Evolutionary conservation across 768 basidiomycete species (phyloP).

Genomic region (Boletus edulis): DNA sequence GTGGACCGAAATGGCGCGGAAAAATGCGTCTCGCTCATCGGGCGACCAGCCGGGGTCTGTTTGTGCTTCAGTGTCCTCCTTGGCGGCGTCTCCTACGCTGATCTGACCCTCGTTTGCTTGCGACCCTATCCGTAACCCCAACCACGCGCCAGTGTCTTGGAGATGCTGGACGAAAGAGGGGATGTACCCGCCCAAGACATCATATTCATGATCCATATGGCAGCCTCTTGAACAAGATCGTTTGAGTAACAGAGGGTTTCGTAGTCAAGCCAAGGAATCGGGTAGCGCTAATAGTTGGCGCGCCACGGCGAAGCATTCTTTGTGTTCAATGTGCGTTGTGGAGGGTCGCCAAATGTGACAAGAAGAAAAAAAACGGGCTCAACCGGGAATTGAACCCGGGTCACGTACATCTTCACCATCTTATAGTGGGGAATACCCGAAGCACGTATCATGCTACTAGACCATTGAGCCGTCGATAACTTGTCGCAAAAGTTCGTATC

Average conservation of each 20-base stretch:
- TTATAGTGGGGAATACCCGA: conserved; percentile 21
- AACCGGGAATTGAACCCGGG: conserved; percentile 37
- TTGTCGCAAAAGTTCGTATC: neutral
- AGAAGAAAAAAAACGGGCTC: conserved; percentile 14
- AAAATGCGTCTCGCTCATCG: conserved; percentile 69
- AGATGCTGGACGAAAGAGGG: conserved; percentile 27
- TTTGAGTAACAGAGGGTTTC: neutral
- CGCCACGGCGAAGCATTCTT: conserved; percentile 16
- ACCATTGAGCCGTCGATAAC: conserved; percentile 27
- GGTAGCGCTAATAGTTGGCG: neutral
- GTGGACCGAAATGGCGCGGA: conserved; percentile 61
- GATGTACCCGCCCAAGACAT: conserved; percentile 22
- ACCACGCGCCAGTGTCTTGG: conserved; percentile 22
- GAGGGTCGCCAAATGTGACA: neutral
- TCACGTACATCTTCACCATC: conserved; percentile 35
- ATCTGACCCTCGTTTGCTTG: neutral
- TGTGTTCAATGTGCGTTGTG: neutral
- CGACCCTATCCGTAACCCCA: conserved; percentile 5
- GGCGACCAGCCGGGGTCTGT: conserved; percentile 50
- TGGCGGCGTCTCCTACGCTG: neutral
- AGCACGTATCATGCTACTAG: conserved; percentile 37
- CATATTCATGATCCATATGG: conserved; percentile 12
- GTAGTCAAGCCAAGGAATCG: conserved; percentile 3
- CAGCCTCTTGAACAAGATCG: neutral
- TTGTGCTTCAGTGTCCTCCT: neutral